phyloP scores from a whole-genome alignment of 768 basidiomycete genomes.

The Podaxis sp. region DNA sequence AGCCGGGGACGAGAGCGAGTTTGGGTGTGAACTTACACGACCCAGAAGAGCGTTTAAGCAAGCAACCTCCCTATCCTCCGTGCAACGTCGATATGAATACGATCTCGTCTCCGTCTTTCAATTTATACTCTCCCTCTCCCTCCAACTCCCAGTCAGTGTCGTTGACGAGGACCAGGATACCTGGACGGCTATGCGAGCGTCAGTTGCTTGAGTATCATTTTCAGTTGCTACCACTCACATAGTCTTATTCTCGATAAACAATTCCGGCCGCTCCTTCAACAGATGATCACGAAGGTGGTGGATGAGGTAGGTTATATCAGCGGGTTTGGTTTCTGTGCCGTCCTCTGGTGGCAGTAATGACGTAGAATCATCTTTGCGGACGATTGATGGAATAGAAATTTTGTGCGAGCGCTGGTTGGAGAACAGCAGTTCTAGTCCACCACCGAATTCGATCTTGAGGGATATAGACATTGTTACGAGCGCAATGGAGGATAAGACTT shows the following conservation, averaged over 20 bases:
- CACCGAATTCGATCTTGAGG: constrained; percentile 75
- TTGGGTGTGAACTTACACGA: neutral
- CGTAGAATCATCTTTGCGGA: constrained; percentile 37
- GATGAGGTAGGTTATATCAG: constrained; percentile 76
- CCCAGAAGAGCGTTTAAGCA: neutral
- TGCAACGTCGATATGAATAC: constrained; percentile 97
- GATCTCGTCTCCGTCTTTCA: constrained; percentile 82
- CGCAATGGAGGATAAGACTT: neutral
- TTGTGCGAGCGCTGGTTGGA: constrained; percentile 60
- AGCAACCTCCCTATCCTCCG: constrained; percentile 57
- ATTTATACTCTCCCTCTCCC: constrained; percentile 82
- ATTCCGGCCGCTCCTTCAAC: constrained; percentile 80
- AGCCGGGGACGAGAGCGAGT: neutral
- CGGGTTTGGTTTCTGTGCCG: constrained; percentile 34
- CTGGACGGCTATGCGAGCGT: constrained; percentile 71
- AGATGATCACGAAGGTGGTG: constrained; percentile 73
- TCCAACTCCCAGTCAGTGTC: constrained; percentile 98
- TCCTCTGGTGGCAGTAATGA: constrained; percentile 8
- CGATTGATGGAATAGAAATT: constrained; percentile 49
- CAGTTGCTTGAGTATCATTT: constrained; percentile 1
- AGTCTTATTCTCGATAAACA: constrained; percentile 85
- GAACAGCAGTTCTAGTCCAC: constrained; percentile 87
- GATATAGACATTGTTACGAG: constrained; percentile 8
- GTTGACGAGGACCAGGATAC: constrained; percentile 95
- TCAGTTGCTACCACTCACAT: constrained; percentile 55